Percentiles rank a stretch among this genome's conserved stretches.
phyloP scores from a whole-genome alignment of 2,329 filamentous ascomycete species.

The Arthrobotrys entomopaga region DNA sequence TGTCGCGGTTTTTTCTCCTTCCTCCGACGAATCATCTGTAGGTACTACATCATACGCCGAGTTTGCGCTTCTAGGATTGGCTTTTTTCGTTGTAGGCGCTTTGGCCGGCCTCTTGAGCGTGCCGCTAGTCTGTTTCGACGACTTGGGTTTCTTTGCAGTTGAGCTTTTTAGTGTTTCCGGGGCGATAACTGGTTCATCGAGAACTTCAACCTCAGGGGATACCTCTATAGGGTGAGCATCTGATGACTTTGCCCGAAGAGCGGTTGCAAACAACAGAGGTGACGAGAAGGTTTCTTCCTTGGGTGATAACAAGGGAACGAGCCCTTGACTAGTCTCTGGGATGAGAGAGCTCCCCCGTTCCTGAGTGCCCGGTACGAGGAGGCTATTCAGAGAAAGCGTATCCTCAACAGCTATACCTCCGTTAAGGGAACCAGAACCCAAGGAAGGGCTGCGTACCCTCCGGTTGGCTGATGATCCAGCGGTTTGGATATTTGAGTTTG shows the following conservation, averaged over 20 bases:
- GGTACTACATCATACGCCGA: constrained; percentile 33
- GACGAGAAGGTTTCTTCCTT: constrained; percentile 48
- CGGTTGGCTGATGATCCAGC: constrained; percentile 12
- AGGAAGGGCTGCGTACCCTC: constrained; percentile 16
- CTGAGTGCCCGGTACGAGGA: constrained; percentile 11
- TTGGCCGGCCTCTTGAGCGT: constrained; percentile 36
- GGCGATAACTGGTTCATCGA: constrained; percentile 31
- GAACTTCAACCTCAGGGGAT: constrained; percentile 27
- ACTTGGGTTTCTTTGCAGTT: constrained; percentile 1
- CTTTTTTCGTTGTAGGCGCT: constrained; percentile 10
- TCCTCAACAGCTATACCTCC: constrained; percentile 53
- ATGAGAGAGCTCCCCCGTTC: constrained; percentile 36
- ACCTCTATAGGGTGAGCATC: constrained; percentile 14
- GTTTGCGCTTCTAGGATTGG: constrained; percentile 9
- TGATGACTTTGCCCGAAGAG: constrained; percentile 1
- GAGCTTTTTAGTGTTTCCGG: constrained; percentile 21
- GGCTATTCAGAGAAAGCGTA: background rate
- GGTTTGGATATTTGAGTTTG: constrained; percentile 10
- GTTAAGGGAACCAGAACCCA: constrained; percentile 1
- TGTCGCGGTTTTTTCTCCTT: constrained; percentile 8
- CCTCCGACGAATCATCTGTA: background rate
- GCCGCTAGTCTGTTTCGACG: constrained; percentile 14
- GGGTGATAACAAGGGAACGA: constrained; percentile 35
- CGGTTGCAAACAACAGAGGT: constrained; percentile 26
- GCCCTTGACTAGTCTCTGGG: constrained; percentile 41